Evolutionary conservation across 306 rosid species (phyloP), one percentile per base, ranked within the genome.

Genomic region (Ceratonia siliqua): DNA sequence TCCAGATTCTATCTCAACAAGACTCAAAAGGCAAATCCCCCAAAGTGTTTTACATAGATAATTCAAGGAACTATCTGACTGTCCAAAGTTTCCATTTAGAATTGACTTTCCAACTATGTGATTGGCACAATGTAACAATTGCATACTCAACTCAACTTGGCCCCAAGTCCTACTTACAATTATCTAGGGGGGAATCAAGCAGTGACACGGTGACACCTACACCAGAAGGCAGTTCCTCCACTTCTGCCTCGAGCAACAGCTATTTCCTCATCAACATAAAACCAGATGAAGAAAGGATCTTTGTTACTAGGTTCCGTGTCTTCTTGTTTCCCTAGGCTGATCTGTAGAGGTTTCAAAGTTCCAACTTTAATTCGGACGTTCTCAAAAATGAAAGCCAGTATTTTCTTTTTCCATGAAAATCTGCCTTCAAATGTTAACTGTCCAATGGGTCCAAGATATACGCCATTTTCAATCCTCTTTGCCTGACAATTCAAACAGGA

Each of bases 181-280:
- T 63, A 82, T 66, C 63, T 71, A 67, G 52, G 48, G 20, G 24
- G 12, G 43, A 41, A 70, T 86, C 82, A 89, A 63, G 64, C 12
- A 33, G 54, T 15, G 67, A 89, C 88, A 66, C 68, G 94, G 25
- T 17, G 81, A 84, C 98, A 94, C 55, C 89, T 87, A 69, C 96
- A 87, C 99, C 98, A 92, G 63, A 90, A 88, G 21, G 97, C 97
- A 75, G 97, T 91, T 24, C 99, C 96, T 32, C 97, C 97, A 70
- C 96, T 79, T 79, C 84, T 83, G 59, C 97, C 99, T 59, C 95
- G 91, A 78, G 97, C 99, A 82, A 94, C 96, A 24, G 96, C 98
- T 68, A 92, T 82, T 88, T 92, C 97, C 71, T 92, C 96, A 72
- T 94, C 99, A 71, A 90, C 90, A 62, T 92, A 94, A 82, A 88